Percentiles rank a stretch among this genome's conserved stretches.
Evolutionary conservation across 352 stramenopile genomes (phyloP).

Genomic region (Phytophthora nicotianae): DNA sequence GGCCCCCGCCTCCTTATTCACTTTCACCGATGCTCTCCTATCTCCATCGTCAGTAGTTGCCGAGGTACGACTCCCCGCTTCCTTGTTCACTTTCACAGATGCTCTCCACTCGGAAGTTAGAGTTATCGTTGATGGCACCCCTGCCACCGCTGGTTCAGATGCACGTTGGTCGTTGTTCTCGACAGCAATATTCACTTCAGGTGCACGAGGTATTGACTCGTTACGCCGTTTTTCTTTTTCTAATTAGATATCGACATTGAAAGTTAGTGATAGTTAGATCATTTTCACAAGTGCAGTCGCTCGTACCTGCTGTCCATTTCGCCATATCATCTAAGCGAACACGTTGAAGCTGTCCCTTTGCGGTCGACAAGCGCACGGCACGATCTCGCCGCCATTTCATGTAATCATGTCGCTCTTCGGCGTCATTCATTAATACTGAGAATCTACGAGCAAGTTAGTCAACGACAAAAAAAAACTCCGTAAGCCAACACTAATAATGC

Average conservation of each 20-base stretch:
- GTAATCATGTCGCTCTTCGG: slow-evolving; percentile 50
- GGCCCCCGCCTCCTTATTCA: slow-evolving; percentile 31
- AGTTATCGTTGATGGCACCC: neutral
- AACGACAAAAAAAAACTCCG: slow-evolving; percentile 5
- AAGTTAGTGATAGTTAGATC: neutral
- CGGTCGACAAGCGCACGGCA: slow-evolving; percentile 44
- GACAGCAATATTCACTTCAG: slow-evolving; percentile 1
- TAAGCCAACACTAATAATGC: neutral
- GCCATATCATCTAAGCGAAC: slow-evolving; percentile 34
- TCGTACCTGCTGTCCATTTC: slow-evolving; percentile 45
- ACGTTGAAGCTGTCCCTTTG: slow-evolving; percentile 38
- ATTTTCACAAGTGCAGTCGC: neutral
- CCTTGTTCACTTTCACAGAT: slow-evolving; percentile 33
- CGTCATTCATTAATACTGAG: slow-evolving; percentile 35
- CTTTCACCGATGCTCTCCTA: slow-evolving; percentile 30
- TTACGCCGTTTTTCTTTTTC: slow-evolving; percentile 9
- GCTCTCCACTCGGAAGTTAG: slow-evolving; percentile 8
- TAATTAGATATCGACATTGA: slow-evolving; percentile 4
- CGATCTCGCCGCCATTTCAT: slow-evolving; percentile 64
- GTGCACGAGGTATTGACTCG: slow-evolving; percentile 1
- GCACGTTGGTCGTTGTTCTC: neutral
- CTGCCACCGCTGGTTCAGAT: neutral
- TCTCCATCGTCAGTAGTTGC: neutral
- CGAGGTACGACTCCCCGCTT: slow-evolving; percentile 27
- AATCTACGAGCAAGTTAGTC: slow-evolving; percentile 45